Base-by-base conservation (phyloP, 371 early-diverging fungal species). In the Apophysomyces elegans region DNA sequence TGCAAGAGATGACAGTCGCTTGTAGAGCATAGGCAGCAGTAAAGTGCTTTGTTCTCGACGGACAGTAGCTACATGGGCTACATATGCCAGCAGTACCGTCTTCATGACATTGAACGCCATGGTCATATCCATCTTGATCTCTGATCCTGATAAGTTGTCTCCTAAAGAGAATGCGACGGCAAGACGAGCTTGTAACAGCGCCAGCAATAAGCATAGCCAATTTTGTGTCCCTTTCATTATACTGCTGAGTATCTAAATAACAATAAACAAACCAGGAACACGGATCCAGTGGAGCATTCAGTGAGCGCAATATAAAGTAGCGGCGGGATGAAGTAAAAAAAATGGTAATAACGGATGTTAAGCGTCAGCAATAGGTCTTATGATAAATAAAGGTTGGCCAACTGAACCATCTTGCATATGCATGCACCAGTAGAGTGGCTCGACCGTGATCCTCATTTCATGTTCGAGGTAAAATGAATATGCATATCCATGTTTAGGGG, bases 71-170 rank as follows among this genome's bases (percentile, higher is more conserved):
- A 38, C 59, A 59, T 59, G 59, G 6, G 59, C 12, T 16, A 59
- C 21, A n/a, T 59, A 59, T 35, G 59, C 59, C n/a, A 59, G 38
- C 18, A 59, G 0, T 6, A 59, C 59, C 5, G 59, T 59, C 32
- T 59, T 59, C 41, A 59, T 37, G 13, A 38, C 39, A 21, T 39
- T 39, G n/a, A 61, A 65, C 60, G 61, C 56, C 7, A 50, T 18
- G 7, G 21, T 50, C 8, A 50, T 0, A 11, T 21, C 54, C 0
- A 18, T 50, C 5, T 21, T 50, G 21, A 26, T 26, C 32, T 26
- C 32, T 26, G 32, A 26, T 2, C 32, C 32, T 26, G 32, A 26
- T 13, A 7, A 6, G 46, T 18, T 45, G 16, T 13, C 13, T 45
- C 12, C 13, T 45, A 13, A 45, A 45, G 43, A 13, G 46, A n/a